Evolutionary conservation across 2,329 filamentous ascomycete species (phyloP), one percentile per base, ranked within the genome.

Genomic region (Aspergillus uvarum): DNA sequence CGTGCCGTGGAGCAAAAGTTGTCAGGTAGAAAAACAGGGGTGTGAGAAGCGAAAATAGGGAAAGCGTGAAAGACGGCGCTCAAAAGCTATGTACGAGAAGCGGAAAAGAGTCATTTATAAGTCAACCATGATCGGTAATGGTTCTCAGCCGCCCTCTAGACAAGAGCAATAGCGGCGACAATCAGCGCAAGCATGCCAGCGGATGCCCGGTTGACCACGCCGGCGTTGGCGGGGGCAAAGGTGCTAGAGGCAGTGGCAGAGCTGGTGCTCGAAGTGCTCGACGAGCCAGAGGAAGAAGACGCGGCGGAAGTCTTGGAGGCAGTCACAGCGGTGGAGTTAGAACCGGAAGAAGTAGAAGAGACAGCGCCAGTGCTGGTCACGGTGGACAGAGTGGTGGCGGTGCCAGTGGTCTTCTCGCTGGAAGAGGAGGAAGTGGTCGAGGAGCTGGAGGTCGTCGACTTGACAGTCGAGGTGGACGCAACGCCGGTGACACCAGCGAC

Each of bases 401-500:
- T 66, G 31, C 62, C 65, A 35, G 66, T 60, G 31, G 60, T 67
- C 26, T 65, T 58, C 32, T 59, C 55, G 47, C 55, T 62, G 51
- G 67, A 65, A 10, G 53, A 55, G 26, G 51, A 53, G 26, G 51
- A 44, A 14, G 51, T 53, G 53, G 21, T 55, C 14, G 70, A 59
- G 26, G 69, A 67, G 24, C 61, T 61, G 32, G 67, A 61, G 14
- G 64, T 59, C 31, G 69, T 60, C 51, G 67, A 53, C 47, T 67
- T 61, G 7, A 66, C 32, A 8, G 67, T 63, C 44, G 70, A 72
- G 21, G 71, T 66, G n/a, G 77, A 69, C 51, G 71, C 65, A 32
- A 68, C 63, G 61, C 64, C 79, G 59, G 77, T 79, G 62, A 75
- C 74, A 62, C 78, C 80, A 12, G 79, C 68, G 58, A 85, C 74